Evolutionary conservation across 768 basidiomycete genomes (phyloP).

Genomic region (Trametes sanguinea): DNA sequence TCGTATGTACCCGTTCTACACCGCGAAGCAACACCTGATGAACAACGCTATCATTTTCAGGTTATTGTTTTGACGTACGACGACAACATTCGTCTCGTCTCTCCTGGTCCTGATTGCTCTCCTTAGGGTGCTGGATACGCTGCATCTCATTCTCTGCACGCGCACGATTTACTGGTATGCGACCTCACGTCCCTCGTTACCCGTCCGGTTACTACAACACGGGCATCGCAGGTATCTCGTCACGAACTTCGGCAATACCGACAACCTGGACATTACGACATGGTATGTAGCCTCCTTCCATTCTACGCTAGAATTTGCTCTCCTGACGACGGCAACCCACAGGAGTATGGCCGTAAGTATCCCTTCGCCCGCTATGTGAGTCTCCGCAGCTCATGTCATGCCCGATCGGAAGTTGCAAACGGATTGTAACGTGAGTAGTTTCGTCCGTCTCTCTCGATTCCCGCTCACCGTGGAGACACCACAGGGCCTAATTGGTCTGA

Average conservation of each 20-base stretch:
- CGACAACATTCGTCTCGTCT: not conserved
- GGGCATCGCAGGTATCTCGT: slow-evolving; percentile 44
- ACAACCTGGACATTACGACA: slow-evolving; percentile 39
- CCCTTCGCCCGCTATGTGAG: not conserved
- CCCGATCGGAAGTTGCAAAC: slow-evolving; percentile 44
- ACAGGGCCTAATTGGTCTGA: slow-evolving; percentile 50
- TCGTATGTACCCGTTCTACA: slow-evolving; percentile 33
- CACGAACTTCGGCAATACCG: slow-evolving; percentile 43
- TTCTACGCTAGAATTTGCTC: not conserved
- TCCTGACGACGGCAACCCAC: not conserved
- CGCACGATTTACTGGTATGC: slow-evolving; percentile 49
- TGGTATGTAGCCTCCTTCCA: slow-evolving; percentile 38
- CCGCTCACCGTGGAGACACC: not conserved
- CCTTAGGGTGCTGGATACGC: slow-evolving; percentile 43
- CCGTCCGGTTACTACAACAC: not conserved
- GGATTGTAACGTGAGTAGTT: slow-evolving; percentile 46
- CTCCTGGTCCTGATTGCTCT: not conserved
- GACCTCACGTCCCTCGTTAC: not conserved
- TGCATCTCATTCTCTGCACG: slow-evolving; percentile 47
- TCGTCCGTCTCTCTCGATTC: not conserved
- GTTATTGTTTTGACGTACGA: slow-evolving; percentile 20
- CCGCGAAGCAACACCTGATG: not conserved
- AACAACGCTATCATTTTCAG: not conserved
- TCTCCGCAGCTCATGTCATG: not conserved
- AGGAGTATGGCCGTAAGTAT: slow-evolving; percentile 28